Evolutionary conservation across 2,329 filamentous ascomycete species (phyloP), one percentile per base, ranked within the genome.

Genomic region (Talaromyces sp.): DNA sequence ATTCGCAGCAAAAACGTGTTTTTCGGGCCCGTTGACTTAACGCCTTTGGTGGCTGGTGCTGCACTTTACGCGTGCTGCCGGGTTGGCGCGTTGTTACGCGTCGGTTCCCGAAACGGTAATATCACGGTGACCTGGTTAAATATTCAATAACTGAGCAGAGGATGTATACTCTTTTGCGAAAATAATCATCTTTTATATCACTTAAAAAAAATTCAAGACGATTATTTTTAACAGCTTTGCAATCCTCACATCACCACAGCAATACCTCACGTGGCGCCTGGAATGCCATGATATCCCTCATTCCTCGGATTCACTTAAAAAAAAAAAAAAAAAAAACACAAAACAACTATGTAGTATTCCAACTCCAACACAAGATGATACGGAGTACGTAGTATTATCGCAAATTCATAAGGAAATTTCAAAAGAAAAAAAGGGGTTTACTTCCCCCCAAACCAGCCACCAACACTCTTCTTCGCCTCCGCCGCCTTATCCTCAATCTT

Each of bases 381-480:
- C n/a, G n/a, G n/a, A n/a, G n/a, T n/a, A n/a, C n/a, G n/a, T n/a
- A n/a, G n/a, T n/a, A n/a, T n/a, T n/a, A n/a, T n/a, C n/a, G n/a
- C n/a, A n/a, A n/a, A n/a, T n/a, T n/a, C n/a, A n/a, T n/a, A n/a
- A n/a, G n/a, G n/a, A n/a, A n/a, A n/a, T n/a, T n/a, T n/a, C n/a
- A 53, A 17, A 29, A 53, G 14, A n/a, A 19, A 31, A 43, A 27
- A 32, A 19, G 2, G 14, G 46, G n/a, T n/a, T 49, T 50, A 58
- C 51, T 68, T 73, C 64, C 72, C 73, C 57, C 91, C 88, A 70
- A 97, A 96, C 93, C 92, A 97, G 73, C 89, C 85, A 49, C 89
- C 90, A 69, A 96, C 76, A 65, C 89, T 89, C 69, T 86, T 85
- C 86, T 96, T 96, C 51, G 91, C 89, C 81, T 96, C 89, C 56